phyloP scores from a whole-genome alignment of 2,329 filamentous ascomycete species.

The Fusarium pilosicola region DNA sequence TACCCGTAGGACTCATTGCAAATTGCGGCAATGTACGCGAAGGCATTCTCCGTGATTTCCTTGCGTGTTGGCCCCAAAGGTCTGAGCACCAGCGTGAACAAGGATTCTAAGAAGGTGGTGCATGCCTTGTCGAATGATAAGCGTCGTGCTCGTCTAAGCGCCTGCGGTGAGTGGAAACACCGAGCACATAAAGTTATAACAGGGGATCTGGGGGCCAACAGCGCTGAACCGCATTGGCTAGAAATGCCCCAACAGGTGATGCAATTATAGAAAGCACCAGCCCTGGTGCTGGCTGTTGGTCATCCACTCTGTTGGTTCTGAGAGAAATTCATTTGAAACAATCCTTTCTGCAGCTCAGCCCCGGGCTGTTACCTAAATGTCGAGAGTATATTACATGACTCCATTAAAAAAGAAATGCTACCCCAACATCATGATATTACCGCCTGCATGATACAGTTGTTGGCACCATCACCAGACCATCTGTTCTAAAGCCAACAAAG shows the following conservation, averaged over 20 bases:
- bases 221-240: background rate
- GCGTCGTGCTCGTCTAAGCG: background rate
- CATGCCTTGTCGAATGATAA: background rate
- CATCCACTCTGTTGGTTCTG: background rate
- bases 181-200: background rate
- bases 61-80: background rate
- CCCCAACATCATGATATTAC: background rate
- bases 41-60: background rate
- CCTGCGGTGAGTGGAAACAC: background rate
- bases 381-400: background rate
- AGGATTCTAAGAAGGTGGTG: background rate
- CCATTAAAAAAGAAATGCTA: background rate
- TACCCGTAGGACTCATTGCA: accelerated
- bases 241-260: background rate
- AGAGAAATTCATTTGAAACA: background rate
- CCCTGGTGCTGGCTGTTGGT: background rate
- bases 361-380: background rate
- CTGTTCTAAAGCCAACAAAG: background rate
- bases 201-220: background rate
- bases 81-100: background rate
- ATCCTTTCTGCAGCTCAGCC: background rate
- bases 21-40: background rate
- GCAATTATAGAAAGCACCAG: background rate
- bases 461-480: accelerated
- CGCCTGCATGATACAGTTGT: accelerated